Evolutionary conservation across 2,329 filamentous ascomycete genomes (phyloP), one percentile per base, ranked within the genome.

Genomic region (Fusarium torreyae): DNA sequence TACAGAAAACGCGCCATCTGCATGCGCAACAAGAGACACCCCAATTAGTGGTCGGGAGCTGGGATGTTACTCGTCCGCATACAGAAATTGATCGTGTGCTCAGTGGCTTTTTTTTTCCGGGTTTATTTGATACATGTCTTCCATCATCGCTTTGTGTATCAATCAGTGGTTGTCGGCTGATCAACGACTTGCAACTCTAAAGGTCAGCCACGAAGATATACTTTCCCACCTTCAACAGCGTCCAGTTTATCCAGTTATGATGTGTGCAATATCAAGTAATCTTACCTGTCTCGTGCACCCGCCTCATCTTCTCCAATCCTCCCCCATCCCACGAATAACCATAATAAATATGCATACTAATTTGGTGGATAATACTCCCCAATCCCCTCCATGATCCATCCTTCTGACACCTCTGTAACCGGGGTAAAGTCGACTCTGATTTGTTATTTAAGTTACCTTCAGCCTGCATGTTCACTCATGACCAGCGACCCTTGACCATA

Each of bases 271-370:
- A 36, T 7, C 34, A 15, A 17, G 15, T 36, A 36, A 15, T 36
- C 34, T 36, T 17, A 17, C 14, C 22, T n/a, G 26, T 18, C n/a
- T 45, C 18, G 14, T 38, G 22, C 34, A 31, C 49, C 56, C 48
- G 28, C 39, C 42, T 38, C 33, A 20, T 34, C 20, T 34, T 56
- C 53, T 31, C 56, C 39, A 44, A 33, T 38, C 51, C 38, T 46
- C 45, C 24, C 49, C 44, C 40, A 54, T 55, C 38, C 33, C 22
- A 28, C 26, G 58, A 55, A 70, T 72, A 72, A 72, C 69, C 69
- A 72, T 69, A 72, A 72, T 55, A 48, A 57, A 64, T 69, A 71
- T 72, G 64, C 70, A 60, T 72, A 57, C 58, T 60, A 49, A 43
- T 17, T 43, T 40, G 44, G 57, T 62, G 66, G 63, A 53, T 68